phyloP scores from a whole-genome alignment of 106 monocot genomes.

The Dendrobium nobile region DNA sequence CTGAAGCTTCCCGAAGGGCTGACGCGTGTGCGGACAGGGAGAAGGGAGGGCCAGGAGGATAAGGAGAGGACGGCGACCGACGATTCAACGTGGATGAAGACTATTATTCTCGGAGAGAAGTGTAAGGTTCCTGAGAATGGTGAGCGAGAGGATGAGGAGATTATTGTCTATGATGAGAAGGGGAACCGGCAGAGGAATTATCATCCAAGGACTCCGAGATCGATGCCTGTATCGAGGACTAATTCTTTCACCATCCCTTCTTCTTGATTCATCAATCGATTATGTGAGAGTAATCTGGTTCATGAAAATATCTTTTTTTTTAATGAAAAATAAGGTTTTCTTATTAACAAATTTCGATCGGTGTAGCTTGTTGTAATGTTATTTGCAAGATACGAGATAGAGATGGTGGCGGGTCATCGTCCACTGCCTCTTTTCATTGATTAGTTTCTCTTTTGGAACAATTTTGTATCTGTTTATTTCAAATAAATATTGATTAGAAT shows the following conservation, averaged over 20 bases:
- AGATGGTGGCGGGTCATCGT: no score
- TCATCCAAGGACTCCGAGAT: constrained; percentile 22
- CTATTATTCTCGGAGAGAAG: constrained; percentile 47
- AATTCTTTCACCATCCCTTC: neutral
- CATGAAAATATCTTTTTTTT: neutral
- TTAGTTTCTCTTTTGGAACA: no score
- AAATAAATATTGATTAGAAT: no score
- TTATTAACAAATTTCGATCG: neutral
- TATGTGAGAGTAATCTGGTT: neutral
- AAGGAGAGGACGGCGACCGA: constrained; percentile 9
- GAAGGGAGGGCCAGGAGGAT: constrained; percentile 7
- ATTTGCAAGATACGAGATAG: no score
- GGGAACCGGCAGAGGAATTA: constrained; percentile 16
- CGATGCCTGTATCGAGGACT: constrained; percentile 11
- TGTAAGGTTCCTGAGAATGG: constrained; percentile 23
- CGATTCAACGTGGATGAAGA: constrained; percentile 42
- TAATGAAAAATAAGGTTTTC: neutral
- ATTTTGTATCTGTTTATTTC: no score
- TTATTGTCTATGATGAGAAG: no score
- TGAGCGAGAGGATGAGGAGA: constrained; percentile 11
- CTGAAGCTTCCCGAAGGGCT: constrained; percentile 23
- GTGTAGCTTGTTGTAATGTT: neutral
- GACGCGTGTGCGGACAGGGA: constrained; percentile 15
- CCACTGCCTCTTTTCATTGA: no score
- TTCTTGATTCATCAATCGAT: neutral